Evolutionary conservation across 2,329 filamentous ascomycete genomes (phyloP).

Genomic region (Aspergillus brunneoviolaceus): DNA sequence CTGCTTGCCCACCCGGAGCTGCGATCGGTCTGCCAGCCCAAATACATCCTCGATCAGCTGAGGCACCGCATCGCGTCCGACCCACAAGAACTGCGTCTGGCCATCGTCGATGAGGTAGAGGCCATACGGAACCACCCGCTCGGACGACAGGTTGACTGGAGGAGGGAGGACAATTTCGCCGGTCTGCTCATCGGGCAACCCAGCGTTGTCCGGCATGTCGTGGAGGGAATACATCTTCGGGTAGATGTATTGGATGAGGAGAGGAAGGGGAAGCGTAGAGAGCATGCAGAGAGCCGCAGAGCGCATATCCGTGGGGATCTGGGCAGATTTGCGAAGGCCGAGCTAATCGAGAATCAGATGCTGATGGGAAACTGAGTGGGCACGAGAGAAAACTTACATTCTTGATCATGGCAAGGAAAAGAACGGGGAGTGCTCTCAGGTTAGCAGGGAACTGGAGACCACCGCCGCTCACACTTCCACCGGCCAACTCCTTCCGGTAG

Average conservation of each 20-base stretch:
- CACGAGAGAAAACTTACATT: conserved; percentile 63
- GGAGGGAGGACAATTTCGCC: conserved; percentile 88
- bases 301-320: conserved; percentile 90
- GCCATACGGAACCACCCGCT: conserved; percentile 82
- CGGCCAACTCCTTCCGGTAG: conserved; percentile 94
- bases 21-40: conserved; percentile 76
- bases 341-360: conserved; percentile 45
- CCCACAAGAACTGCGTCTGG: conserved; percentile 96
- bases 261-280: conserved; percentile 86
- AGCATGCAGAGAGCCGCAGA: conserved; percentile 89
- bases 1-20: conserved; percentile 88
- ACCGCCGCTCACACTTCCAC: conserved; percentile 88
- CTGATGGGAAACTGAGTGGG: conserved; percentile 1
- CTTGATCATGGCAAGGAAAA: conserved; percentile 95
- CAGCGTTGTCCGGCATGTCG: conserved; percentile 94
- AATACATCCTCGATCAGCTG: conserved; percentile 89
- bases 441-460: conserved; percentile 94
- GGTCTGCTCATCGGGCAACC: conserved; percentile 78
- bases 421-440: conserved; percentile 77
- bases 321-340: conserved; percentile 84
- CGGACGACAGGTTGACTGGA: conserved; percentile 80
- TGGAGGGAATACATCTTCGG: conserved; percentile 82
- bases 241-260: conserved; percentile 92
- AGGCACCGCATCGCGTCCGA: conserved; percentile 87
- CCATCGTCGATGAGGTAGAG: conserved; percentile 96